Evolutionary conservation across 73 alveolate genomes (phyloP), one percentile per base, ranked within the genome.

Genomic region (Tetrahymena thermophila): DNA sequence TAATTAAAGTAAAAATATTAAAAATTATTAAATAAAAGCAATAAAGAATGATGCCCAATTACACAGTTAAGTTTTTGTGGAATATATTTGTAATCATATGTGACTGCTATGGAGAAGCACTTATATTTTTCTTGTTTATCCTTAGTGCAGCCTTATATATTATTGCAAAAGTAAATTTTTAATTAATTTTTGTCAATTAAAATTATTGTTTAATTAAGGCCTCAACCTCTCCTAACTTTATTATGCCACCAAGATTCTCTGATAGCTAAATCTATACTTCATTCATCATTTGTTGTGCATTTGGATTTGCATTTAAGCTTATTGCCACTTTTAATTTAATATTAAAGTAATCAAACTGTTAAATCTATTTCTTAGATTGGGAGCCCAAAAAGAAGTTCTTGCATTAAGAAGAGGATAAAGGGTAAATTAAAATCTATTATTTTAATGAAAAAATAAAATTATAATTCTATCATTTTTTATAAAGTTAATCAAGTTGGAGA

Each of bases 401-500:
- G 34, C 85, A 94, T 85, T 96, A 96, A 40, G 94, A 96, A 94
- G 95, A 71, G 35, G 97, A 93, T 94, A 13, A 93, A 94, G 94
- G 85, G 95, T 94, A 35, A 85, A 71, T 84, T n/a, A 93, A 94
- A 35, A 34, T 85, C 1, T 21, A 17, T 10, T 35, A 44, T 4
- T 35, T 94, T 17, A 43, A 84, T 23, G 28, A 93, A 21, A 50
- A 19, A 55, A 34, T 89, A 43, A 37, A 37, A 4, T 37, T 2
- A 2, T 37, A 37, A 37, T 37, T 37, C n/a, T 83, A 95, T 56
- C 34, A 14, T 56, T n/a, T 56, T 56, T 19, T 56, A 28, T 71
- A 23, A n/a, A 95, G 96, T 38, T 97, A 96, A 40, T 95, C 96
- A 35, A 99, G 99, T 50, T 99, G 99, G 99, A 97, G 99, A 94